Evolutionary conservation across 345 rosid species (phyloP).

Genomic region (Odontarrhena argentea): DNA sequence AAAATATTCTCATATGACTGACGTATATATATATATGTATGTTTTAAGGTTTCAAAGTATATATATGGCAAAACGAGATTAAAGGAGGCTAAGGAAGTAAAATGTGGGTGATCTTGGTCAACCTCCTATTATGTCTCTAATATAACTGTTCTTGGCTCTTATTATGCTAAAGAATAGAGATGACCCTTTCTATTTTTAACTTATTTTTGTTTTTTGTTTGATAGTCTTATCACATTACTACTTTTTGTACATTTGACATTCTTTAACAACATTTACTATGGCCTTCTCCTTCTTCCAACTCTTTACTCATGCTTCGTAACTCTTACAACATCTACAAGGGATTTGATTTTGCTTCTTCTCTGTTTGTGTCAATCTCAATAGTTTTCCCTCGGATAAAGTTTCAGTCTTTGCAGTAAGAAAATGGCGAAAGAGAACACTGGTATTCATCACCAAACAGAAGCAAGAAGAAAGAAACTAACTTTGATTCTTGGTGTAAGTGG

Average conservation of each 20-base stretch:
- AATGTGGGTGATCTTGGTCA: conserved; percentile 50
- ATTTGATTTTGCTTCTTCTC: conserved; percentile 22
- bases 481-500: conserved; percentile 78
- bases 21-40: neutral
- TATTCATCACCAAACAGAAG: conserved; percentile 50
- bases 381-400: conserved; percentile 17
- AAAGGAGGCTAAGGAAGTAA: conserved; percentile 45
- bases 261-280: conserved; percentile 20
- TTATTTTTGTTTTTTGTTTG: conserved; percentile 1
- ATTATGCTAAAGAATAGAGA: conserved; percentile 34
- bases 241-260: conserved; percentile 32
- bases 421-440: conserved; percentile 45
- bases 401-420: conserved; percentile 18
- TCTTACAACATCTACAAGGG: conserved; percentile 40
- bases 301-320: conserved; percentile 21
- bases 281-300: conserved; percentile 10
- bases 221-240: conserved; percentile 51
- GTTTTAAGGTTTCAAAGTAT: conserved; percentile 9
- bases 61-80: conserved; percentile 32
- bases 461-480: conserved; percentile 71
- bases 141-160: conserved; percentile 27
- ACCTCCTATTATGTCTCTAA: conserved; percentile 50
- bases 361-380: conserved; percentile 4
- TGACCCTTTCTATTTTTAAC: conserved; percentile 3
- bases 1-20: too few relatives aligned